Evolutionary conservation across 345 rosid species (phyloP), one percentile per base, ranked within the genome.

Genomic region (Eucalyptus sp.): DNA sequence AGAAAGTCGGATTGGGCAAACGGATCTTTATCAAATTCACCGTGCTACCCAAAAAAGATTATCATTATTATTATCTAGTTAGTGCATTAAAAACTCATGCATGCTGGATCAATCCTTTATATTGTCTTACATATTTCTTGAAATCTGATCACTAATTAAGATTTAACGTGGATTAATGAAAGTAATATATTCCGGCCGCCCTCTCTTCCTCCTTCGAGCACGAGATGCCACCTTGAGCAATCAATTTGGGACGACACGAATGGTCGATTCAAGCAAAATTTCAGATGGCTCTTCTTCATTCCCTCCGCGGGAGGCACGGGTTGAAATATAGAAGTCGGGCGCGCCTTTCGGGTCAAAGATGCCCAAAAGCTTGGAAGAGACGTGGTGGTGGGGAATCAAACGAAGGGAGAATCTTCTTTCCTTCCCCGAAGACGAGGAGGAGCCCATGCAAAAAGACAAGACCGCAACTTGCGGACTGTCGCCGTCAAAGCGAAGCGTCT

Each of bases 171-270:
- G 5, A 27, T 3, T 6, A 0, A 29, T 29, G 31, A 62, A 62
- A 62, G 16, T 29, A 13, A 13, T 3, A 64, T 13, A 64, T 29
- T 64, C 10, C 86, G 87, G 52, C 56, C 50, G 33, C 81, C 50
- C 89, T 86, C 20, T 90, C 95, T 25, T 86, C 41, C 43, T 92
- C 94, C 1, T 93, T 97, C 29, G 87, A 58, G 88, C 94, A 93
- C 91, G 97, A 97, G 94, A 66, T 66, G 79, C 43, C 79, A 31
- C 25, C 80, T 33, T 0, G 62, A 56, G 29, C 62, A 1, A 56
- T 56, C 80, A 31, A 33, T 68, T 68, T 33, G 24, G 11, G 80
- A 68, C 80, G 13, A 17, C 46, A 10, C 14, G 41, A 37, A 71
- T 1, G 81, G 11, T 33, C 46, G 25, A 18, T 71, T 25, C 81